phyloP scores from a whole-genome alignment of 148 eudicot genomes.

The Rhododendron ferrugineum region DNA sequence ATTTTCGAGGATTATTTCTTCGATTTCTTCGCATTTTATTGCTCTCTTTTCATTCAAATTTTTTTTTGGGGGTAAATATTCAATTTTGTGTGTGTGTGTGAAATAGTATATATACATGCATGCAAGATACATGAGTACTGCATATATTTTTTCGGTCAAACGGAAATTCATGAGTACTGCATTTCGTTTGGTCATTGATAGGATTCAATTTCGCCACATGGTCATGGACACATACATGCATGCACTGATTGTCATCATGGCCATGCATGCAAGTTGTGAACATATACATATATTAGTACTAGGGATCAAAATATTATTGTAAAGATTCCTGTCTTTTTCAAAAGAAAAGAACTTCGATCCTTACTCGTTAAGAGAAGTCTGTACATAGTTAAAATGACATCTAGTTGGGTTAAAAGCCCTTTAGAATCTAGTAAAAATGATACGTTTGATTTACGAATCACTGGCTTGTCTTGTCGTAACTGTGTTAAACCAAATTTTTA shows the following conservation, averaged over 20 bases:
- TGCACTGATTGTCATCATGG: neutral
- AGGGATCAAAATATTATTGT: neutral
- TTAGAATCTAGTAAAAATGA: neutral
- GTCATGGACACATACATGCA: neutral
- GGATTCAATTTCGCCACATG: neutral
- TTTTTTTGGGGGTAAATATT: too few relatives aligned
- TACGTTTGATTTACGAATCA: neutral
- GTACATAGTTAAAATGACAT: neutral
- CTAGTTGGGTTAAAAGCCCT: slow-evolving; percentile 15
- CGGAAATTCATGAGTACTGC: neutral
- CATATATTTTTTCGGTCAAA: too few relatives aligned
- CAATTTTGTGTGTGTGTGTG: neutral
- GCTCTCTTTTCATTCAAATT: neutral
- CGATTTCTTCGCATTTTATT: neutral
- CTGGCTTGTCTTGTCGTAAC: neutral
- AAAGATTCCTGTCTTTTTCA: neutral
- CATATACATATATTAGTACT: neutral
- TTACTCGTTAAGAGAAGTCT: neutral
- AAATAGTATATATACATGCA: neutral
- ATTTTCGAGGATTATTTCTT: neutral
- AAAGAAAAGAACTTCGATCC: neutral
- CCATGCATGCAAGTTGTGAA: neutral
- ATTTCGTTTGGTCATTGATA: neutral
- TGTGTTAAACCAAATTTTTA: neutral
- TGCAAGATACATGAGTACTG: neutral